Evolutionary conservation across 169 alveolate genomes (phyloP), one percentile per base, ranked within the genome.

Genomic region (Plasmodium vinckei): DNA sequence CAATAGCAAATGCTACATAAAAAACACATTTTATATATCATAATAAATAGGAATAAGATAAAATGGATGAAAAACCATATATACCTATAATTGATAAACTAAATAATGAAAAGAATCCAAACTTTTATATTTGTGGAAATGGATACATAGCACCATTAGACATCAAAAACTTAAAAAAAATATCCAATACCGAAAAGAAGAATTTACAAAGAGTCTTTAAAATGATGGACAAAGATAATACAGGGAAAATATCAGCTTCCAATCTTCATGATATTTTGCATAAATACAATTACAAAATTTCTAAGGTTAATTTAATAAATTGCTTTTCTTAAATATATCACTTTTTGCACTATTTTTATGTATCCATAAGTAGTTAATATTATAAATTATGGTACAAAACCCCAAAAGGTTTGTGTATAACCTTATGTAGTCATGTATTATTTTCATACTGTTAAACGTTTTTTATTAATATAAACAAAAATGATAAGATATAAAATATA

Each of bases 91-190:
- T 75, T 33, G 88, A 75, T 47, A 75, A 75, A 64, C 63, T 75
- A 64, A 75, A 75, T 49, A 75, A 57, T 75, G 88, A 75, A 61
- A 75, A 75, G 88, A 75, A 75, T 57, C 88, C 88, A 19, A 75
- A 75, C 19, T 75, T 75, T 49, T 75, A 75, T 63, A 75, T 75
- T 10, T 75, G 88, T 75, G 88, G 88, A 75, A 75, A 75, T 75
- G 88, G 88, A 27, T 75, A 63, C 64, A 75, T 75, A 75, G 88
- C 88, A 27, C 88, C 88, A 63, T 64, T 75, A 64, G 88, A 75
- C 88, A 75, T 75, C 67, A 75, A 75, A 39, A 75, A 63, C 61
- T 75, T 75, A 53, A 75, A 75, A 64, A 75, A 75, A 47, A 75
- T 75, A 47, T 75, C 88, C 19, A 75, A 75, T 23, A 75, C 88